A percentile compares a stretch with the other conserved stretches of the same genome.
phyloP scores from a whole-genome alignment of 164 flowering plant species.

The Saururus chinensis region DNA sequence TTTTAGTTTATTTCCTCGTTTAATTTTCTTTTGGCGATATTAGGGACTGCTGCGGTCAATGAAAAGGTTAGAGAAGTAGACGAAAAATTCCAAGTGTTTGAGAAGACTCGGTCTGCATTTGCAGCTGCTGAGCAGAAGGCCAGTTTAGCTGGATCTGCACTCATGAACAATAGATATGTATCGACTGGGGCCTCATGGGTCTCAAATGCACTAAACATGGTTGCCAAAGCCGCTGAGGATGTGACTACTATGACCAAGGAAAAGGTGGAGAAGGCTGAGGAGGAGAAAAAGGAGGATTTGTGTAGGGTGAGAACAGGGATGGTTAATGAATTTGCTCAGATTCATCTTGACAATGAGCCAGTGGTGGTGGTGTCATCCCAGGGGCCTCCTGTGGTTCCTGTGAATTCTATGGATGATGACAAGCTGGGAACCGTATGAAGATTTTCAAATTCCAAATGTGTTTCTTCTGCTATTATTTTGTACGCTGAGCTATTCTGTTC shows the following conservation, averaged over 20 bases:
- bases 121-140: constrained; percentile 63
- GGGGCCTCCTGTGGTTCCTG: constrained; percentile 27
- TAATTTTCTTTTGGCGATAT: not conserved
- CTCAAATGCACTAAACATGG: constrained; percentile 37
- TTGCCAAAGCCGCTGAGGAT: constrained; percentile 67
- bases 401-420: constrained; percentile 19
- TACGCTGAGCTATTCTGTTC: not conserved
- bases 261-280: constrained; percentile 66
- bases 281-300: constrained; percentile 42
- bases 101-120: constrained; percentile 53
- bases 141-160: constrained; percentile 49
- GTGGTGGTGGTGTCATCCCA: not conserved
- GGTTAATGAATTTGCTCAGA: constrained; percentile 27
- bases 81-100: constrained; percentile 49
- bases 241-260: constrained; percentile 53
- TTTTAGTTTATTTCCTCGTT: too few species aligned
- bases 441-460: not conserved
- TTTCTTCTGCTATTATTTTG: not conserved
- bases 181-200: constrained; percentile 73
- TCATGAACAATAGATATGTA: constrained; percentile 56
- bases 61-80: constrained; percentile 65
- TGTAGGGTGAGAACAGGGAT: constrained; percentile 31
- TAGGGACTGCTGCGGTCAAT: constrained; percentile 42
- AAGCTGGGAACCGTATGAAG: constrained; percentile 26
- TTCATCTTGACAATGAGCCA: constrained; percentile 36